Base-by-base conservation (phyloP, 2,329 filamentous ascomycete species). In the Rachicladosporium sp. region DNA sequence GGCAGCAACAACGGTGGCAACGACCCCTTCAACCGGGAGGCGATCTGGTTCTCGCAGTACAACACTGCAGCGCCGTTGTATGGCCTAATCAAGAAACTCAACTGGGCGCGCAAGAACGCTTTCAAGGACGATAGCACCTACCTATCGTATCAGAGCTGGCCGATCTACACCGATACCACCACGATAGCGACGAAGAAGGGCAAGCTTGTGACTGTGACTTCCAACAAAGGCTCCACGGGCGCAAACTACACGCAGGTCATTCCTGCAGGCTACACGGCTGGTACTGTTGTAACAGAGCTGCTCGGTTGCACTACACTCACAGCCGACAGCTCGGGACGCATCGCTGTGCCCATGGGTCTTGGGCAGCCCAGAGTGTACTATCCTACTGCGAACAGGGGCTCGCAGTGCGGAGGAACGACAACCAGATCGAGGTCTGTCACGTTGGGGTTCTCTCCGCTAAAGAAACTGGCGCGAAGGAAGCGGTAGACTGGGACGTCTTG, bases 121-220 rank as follows among this genome's bases (percentile, higher is more conserved):
- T 65, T 67, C 35, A 48, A 51, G 38, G 54, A 62, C 7, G 59
- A 62, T 33, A 43, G 46, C 12, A 44, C 45, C 7, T 71, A 68
- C 45, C 47, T 67, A 4, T 55, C 53, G 4, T 66, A 61, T 47
- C 56, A 59, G 43, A 62, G 60, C 30, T 53, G 52, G 33, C 49
- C 61, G 2, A 47, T 65, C 38, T 64, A 64, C 48, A 59, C 58
- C 10, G 63, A 67, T 48, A 50, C 45, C 37, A 54, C 58, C 45
- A 63, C 54, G 11, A 54, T 74, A n/a, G 67, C 58, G 12, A 59
- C 71, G 50, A 59, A 62, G 41, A 71, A 72, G 49, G 69, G 66
- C n/a, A 48, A 64, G 40, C 50, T 69, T 33, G 48, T 71, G 34
- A 57, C 52, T 1, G 51, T 64, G 5, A 42, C 62, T 1, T 54